A percentile compares a stretch with the other conserved stretches of the same genome.
Evolutionary conservation across 257 asterid species (phyloP).

Genomic region (Perilla frutescens): DNA sequence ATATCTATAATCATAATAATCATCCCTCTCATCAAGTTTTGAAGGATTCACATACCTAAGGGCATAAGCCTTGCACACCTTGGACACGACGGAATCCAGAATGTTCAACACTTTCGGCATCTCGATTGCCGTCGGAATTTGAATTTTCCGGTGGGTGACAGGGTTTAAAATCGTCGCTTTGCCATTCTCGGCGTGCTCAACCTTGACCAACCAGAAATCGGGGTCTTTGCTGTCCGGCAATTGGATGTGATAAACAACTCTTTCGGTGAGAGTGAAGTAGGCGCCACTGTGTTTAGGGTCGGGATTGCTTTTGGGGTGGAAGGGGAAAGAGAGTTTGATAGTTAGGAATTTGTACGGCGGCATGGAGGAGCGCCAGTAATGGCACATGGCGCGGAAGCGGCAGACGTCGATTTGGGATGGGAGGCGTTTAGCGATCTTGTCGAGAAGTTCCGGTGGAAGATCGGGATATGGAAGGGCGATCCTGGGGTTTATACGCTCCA

Average conservation of each 20-base stretch:
- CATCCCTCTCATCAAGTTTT: neutral
- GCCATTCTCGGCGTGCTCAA: neutral
- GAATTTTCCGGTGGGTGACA: neutral
- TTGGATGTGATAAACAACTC: neutral
- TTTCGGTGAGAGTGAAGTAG: neutral
- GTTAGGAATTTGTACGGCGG: neutral
- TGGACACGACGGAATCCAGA: neutral
- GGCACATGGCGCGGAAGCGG: conserved; percentile 11
- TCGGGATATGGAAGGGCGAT: neutral
- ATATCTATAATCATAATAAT: neutral
- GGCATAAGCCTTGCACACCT: neutral
- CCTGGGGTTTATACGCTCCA: neutral
- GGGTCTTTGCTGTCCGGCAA: conserved; percentile 5
- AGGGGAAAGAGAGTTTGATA: neutral
- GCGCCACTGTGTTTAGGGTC: neutral
- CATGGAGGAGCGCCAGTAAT: conserved; percentile 1
- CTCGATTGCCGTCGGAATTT: neutral
- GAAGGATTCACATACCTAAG: conserved; percentile 8
- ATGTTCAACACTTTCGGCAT: neutral
- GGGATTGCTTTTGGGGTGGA: neutral
- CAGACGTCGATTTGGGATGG: neutral
- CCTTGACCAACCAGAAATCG: neutral
- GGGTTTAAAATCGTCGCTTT: neutral
- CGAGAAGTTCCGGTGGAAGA: conserved; percentile 17
- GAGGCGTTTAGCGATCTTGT: neutral